Base-by-base conservation (phyloP, 352 stramenopile species). In the Phytophthora kernoviae region DNA sequence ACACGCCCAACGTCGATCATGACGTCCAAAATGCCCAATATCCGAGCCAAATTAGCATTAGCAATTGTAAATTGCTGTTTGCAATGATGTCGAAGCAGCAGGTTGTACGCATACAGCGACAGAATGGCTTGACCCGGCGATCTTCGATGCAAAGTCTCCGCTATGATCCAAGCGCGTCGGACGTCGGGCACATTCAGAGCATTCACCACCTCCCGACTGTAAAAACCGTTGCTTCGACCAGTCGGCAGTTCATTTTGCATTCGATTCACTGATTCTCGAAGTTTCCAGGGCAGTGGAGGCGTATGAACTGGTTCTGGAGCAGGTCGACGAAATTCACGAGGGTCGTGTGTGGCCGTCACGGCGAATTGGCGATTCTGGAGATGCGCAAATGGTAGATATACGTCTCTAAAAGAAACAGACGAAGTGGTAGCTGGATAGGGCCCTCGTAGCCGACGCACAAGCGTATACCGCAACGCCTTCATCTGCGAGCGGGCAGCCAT, bases 91-190 rank as follows among this genome's bases (percentile, higher is more conserved):
- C 71, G 87, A 26, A 93, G 65, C 15, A 93, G 40, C 26, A 71
- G 34, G 20, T 90, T 83, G 63, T 90, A 93, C 24, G 63, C 85
- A 17, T 77, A 63, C 2, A 58, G 57, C 58, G 60, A 71, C 11
- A 87, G 49, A 17, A 87, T 55, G 0, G 50, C n/a, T 22, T 56
- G 62, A 14, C 62, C 44, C 0, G 65, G 54, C 21, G 70, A 39
- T 14, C 58, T 52, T 17, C 59, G 44, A 30, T 58, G 64, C 48
- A 77, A 44, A 12, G 55, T 67, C 50, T 65, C 46, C 12, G 66
- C 27, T 20, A 87, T 70, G 4, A 36, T 64, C 50, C 61, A 62
- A 2, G 75, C 77, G 12, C 54, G 42, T 37, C 48, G 52, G 7
- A 71, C 14, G 45, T 87, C 73, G 18, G 51, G 53, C 22, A 60